Percentiles rank a stretch among this genome's conserved stretches.
Evolutionary conservation across 169 alveolate genomes (phyloP).

Genomic region (Plasmodium gonderi): DNA sequence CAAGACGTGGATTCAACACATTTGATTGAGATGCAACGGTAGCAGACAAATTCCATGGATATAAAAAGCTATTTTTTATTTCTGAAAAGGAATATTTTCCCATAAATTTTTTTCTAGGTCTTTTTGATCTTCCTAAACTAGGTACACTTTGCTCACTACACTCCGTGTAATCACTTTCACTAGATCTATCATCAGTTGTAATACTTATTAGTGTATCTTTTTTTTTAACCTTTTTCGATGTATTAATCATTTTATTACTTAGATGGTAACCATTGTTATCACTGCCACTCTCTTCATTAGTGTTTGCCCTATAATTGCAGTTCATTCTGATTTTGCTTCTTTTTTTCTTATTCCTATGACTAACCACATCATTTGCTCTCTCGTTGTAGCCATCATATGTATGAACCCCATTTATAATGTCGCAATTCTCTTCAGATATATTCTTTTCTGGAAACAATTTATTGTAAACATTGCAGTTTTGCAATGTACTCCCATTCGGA

Average conservation of each 20-base stretch:
- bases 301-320: neutral
- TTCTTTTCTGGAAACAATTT: neutral
- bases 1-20: neutral
- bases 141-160: neutral
- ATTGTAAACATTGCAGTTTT: neutral
- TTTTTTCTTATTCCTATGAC: neutral
- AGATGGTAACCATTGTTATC: neutral
- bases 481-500: neutral
- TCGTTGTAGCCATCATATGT: neutral
- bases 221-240: neutral
- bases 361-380: neutral
- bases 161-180: constrained; percentile 1
- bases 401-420: neutral
- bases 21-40: neutral
- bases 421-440: neutral
- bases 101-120: constrained; percentile 49
- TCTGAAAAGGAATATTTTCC: constrained; percentile 66
- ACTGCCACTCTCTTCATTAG: neutral
- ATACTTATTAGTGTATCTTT: constrained; percentile 8
- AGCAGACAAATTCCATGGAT: neutral
- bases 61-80: constrained; percentile 21
- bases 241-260: neutral
- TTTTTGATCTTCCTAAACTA: neutral
- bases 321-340: neutral
- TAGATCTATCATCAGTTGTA: neutral